phyloP scores from a whole-genome alignment of 139 green algal species.

The Gonium pectorale region DNA sequence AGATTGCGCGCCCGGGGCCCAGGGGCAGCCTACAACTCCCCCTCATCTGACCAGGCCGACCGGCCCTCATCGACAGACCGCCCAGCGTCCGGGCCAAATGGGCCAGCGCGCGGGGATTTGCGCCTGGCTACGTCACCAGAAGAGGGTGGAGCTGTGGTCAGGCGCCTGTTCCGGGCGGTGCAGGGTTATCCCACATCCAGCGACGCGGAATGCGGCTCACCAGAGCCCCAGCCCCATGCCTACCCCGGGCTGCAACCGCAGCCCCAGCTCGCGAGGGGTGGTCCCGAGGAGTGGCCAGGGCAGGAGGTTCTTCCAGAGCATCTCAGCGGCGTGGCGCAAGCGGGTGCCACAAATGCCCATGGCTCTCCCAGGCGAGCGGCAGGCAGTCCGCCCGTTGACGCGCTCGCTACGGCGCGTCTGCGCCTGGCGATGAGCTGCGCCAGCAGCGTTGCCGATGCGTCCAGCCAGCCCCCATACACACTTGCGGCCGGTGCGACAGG shows the following conservation, averaged over 20 bases:
- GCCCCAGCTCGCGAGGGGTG: background rate
- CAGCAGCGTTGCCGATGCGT: background rate
- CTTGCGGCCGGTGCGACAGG: no score
- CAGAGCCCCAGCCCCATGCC: conserved; percentile 5
- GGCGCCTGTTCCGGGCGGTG: conserved; percentile 13
- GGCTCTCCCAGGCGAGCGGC: no score
- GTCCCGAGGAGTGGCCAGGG: no score
- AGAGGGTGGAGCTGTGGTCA: background rate
- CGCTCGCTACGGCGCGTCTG: background rate
- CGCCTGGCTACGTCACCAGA: no score
- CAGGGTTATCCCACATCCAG: background rate
- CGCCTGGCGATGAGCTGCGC: conserved; percentile 6
- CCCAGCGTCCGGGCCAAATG: no score
- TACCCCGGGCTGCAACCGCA: conserved; percentile 3
- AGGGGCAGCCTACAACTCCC: conserved; percentile 18
- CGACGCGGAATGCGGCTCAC: background rate
- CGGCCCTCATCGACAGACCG: no score
- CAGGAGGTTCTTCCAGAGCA: no score
- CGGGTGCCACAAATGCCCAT: no score
- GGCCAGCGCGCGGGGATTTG: no score
- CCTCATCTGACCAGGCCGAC: conserved; percentile 17
- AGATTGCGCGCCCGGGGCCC: conserved; percentile 1
- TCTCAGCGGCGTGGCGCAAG: no score
- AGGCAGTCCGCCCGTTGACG: no score
- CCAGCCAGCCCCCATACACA: no score